Base-by-base conservation (phyloP, 768 basidiomycete genomes). In the Candolleomyces aberdarensis region DNA sequence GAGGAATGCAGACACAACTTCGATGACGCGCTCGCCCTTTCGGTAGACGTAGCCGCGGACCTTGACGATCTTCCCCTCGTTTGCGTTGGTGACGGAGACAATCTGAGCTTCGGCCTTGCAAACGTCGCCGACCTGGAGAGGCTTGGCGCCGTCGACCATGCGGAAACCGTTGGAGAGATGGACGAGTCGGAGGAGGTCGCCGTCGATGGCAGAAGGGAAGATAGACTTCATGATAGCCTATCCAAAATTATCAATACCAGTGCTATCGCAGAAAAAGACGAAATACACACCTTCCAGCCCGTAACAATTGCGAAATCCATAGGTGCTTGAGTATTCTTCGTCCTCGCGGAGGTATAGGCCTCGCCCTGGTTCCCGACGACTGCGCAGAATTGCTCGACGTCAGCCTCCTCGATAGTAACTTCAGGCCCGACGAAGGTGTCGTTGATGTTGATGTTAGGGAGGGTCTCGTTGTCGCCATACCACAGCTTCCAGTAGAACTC, bases 231-330 rank as follows among this genome's bases (percentile, higher is more conserved):
- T 99, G 75, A 99, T 98, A n/a, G 96, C 92, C 94, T 96, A 65
- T 0, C 58, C 62, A 61, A 44, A 57, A 39, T n/a, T 14, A 55
- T 54, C 46, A 56, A 39, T 46, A 65, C 57, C 31, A 66, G 39
- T 58, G 19, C 51, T 57, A 39, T 31, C 44, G 31, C 58, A 40
- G 26, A 17, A 26, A 14, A 46, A 58, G 51, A 7, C 19, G 59
- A 29, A 31, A 47, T 56, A 75, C 89, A 62, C 71, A 94, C 95
- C 89, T 96, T 88, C 97, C 97, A 99, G 50, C 96, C 96, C 44
- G 95, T 89, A 55, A 98, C 96, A 69, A 99, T 99, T 26, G 96
- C 94, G 67, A 97, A 98, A 76, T 98, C 96, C 93, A 99, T 96
- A 0, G 97, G 97, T 1, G 96, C 94, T 68, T 91, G 85, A 48